phyloP scores from a whole-genome alignment of 331 rosid species.

The Erythrophleum ivorense region DNA sequence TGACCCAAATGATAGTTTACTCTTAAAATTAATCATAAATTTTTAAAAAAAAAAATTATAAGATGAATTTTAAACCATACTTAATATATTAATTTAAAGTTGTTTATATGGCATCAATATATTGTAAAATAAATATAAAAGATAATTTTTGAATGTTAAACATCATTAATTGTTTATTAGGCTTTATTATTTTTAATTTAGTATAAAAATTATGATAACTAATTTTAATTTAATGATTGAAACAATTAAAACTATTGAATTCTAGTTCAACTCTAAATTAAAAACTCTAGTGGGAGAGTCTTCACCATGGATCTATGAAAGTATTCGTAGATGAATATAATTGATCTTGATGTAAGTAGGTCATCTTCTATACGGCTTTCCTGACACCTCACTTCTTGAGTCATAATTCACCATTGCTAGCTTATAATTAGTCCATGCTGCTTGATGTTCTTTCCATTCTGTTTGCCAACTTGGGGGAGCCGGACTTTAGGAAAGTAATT shows the following conservation, averaged over 20 bases:
- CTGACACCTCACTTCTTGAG: background rate
- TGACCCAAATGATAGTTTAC: no score
- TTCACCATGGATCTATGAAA: background rate
- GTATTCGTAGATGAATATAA: background rate
- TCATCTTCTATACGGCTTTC: slow-evolving; percentile 4
- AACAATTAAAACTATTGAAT: background rate
- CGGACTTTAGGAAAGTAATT: background rate
- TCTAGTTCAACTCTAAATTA: background rate
- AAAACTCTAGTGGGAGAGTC: background rate
- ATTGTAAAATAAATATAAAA: no score
- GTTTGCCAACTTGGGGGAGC: background rate
- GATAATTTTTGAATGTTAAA: background rate
- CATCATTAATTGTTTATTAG: background rate
- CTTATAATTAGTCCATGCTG: slow-evolving; percentile 15
- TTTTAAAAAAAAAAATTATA: background rate
- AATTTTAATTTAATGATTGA: background rate
- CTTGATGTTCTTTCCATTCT: background rate
- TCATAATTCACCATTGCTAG: slow-evolving; percentile 11
- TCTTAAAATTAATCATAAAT: background rate
- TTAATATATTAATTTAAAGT: no score
- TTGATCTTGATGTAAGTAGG: background rate
- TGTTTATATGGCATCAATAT: no score
- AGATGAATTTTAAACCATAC: background rate
- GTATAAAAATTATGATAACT: background rate
- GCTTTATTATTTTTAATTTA: background rate